These are phyloP conservation scores for Aristolochia fimbriata DNA, from an alignment of 164 flowering plant species.

Conservation along the genomic window DNA sequence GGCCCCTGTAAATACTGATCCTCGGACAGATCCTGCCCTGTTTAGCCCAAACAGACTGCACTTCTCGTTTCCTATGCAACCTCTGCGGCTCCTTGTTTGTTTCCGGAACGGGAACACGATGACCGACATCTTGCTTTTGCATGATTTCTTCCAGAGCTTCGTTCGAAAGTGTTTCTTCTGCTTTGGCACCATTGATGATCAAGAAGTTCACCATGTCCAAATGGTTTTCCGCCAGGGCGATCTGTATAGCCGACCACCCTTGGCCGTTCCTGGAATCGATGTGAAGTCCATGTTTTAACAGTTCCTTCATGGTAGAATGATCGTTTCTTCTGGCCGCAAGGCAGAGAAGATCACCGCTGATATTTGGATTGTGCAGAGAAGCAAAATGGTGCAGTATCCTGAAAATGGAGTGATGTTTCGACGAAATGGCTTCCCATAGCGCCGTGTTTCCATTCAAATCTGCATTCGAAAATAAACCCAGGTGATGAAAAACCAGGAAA, in stretches of 20 bases:
- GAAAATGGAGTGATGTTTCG: conserved; percentile 59
- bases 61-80: conserved; percentile 8
- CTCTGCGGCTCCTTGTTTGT: conserved; percentile 4
- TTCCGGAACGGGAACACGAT: conserved; percentile 29
- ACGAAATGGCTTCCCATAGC: conserved; percentile 64
- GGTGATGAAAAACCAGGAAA: not conserved
- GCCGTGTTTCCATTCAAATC: conserved; percentile 72
- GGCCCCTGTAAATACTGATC: conserved; percentile 67
- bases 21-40: conserved; percentile 19
- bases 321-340: conserved; percentile 64
- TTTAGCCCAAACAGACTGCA: conserved; percentile 7
- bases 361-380: conserved; percentile 39
- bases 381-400: conserved; percentile 52
- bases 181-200: conserved; percentile 56
- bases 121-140: conserved; percentile 34
- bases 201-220: conserved; percentile 52
- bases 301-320: conserved; percentile 43
- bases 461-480: conserved; percentile 15
- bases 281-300: conserved; percentile 51
- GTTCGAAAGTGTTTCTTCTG: conserved; percentile 13
- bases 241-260: conserved; percentile 49
- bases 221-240: conserved; percentile 49
- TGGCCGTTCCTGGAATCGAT: conserved; percentile 41
- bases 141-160: conserved; percentile 31
- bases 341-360: conserved; percentile 70